Conservation (phyloP, 2,329 filamentous ascomycete species). For the Thielaviopsis punctulata region DNA sequence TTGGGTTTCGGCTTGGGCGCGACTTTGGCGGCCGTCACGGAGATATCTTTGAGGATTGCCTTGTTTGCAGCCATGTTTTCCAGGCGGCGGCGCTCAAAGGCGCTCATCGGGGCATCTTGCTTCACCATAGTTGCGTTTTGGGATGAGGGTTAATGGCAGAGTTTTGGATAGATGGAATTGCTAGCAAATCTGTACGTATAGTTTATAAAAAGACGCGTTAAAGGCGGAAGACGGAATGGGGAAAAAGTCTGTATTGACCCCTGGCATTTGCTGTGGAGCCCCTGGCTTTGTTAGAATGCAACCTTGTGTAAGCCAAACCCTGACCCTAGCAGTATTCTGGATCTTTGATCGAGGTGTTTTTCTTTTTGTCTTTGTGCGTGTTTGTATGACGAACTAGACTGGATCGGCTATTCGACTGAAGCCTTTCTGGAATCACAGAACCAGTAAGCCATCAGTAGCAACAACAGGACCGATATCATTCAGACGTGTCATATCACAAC, state of each 20-base stretch:
- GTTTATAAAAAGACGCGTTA: too few species aligned
- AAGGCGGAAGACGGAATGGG: neutral
- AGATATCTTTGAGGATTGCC: conserved; percentile 60
- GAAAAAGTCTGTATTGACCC: neutral
- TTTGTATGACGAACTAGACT: too few species aligned
- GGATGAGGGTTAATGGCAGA: too few species aligned
- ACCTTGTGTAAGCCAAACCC: neutral
- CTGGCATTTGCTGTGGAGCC: neutral
- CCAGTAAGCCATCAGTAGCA: too few species aligned
- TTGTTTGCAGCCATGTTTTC: conserved; percentile 81
- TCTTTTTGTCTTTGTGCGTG: too few species aligned
- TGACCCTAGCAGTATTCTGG: neutral
- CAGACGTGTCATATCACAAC: too few species aligned
- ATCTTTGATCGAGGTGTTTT: too few species aligned
- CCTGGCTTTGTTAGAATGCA: neutral
- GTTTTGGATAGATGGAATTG: too few species aligned
- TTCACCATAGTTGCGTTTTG: conserved; percentile 25
- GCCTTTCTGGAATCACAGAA: too few species aligned
- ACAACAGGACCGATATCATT: too few species aligned
- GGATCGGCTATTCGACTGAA: too few species aligned
- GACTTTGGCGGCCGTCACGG: conserved; percentile 49
- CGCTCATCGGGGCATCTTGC: conserved; percentile 41
- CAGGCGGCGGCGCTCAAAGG: conserved; percentile 69
- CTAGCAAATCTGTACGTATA: too few species aligned
- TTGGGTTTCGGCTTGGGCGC: conserved; percentile 23